phyloP scores from a whole-genome alignment of 805 yeast genomes.

The Tetrapisispora taiwanensis region DNA sequence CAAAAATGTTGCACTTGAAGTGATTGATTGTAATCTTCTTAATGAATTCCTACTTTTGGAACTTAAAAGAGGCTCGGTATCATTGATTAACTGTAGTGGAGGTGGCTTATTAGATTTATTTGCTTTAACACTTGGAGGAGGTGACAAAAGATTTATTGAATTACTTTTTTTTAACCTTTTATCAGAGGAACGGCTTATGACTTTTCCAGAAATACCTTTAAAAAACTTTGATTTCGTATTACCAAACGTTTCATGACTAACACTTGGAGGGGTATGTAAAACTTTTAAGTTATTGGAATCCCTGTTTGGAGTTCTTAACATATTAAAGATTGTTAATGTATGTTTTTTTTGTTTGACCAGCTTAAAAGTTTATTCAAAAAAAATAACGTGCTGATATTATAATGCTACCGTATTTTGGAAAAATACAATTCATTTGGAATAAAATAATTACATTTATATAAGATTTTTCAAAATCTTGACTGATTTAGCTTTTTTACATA shows the following conservation, averaged over 20 bases:
- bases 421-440: no score
- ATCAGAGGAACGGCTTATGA: constrained; percentile 16
- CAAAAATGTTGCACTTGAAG: background rate
- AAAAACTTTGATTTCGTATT: constrained; percentile 16
- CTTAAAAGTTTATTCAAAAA: no score
- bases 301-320: constrained; percentile 13
- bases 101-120: constrained; percentile 1
- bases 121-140: constrained; percentile 16
- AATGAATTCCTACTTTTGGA: background rate
- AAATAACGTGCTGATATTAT: no score
- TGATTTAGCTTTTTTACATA: no score
- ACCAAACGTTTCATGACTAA: constrained; percentile 12
- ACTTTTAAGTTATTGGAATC: constrained; percentile 11
- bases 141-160: constrained; percentile 16
- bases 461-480: no score
- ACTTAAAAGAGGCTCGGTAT: background rate
- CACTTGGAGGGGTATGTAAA: constrained; percentile 28
- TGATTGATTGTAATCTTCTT: background rate
- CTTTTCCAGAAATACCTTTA: constrained; percentile 21
- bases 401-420: no score
- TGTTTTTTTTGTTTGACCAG: no score
- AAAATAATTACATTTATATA: no score
- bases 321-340: no score
- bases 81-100: background rate
- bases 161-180: constrained; percentile 3